A percentile compares a stretch with the other conserved stretches of the same genome.
Evolutionary conservation across 1,284 basidiomycete genomes (phyloP).

Genomic region (Acaromyces ingoldii): DNA sequence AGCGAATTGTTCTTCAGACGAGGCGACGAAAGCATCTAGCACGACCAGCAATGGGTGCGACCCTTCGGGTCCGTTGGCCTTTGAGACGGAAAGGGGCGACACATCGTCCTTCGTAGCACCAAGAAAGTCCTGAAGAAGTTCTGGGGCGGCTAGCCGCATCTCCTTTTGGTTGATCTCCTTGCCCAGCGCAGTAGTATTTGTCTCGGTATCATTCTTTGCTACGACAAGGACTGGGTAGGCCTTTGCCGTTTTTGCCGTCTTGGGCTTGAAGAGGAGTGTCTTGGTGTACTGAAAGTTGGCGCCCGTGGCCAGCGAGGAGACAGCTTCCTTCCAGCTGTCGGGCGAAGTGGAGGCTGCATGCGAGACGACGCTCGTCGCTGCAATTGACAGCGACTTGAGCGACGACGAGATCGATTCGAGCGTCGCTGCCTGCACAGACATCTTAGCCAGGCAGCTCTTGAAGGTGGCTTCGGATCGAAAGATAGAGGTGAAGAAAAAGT

Average conservation of each 20-base stretch:
- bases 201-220: constrained; percentile 76
- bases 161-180: constrained; percentile 85
- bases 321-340: constrained; percentile 28
- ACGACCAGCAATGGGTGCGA: constrained; percentile 30
- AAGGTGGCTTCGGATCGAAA: no score
- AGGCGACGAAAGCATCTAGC: constrained; percentile 35
- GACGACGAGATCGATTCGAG: constrained; percentile 20
- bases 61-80: constrained; percentile 19
- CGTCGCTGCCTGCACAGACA: not conserved
- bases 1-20: constrained; percentile 30
- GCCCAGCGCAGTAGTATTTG: constrained; percentile 62
- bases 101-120: constrained; percentile 73
- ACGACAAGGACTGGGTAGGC: constrained; percentile 75
- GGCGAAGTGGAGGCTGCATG: constrained; percentile 34
- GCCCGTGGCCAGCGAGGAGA: constrained; percentile 14
- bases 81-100: constrained; percentile 40
- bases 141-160: constrained; percentile 77
- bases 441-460: no score
- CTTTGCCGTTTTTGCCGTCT: constrained; percentile 78
- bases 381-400: constrained; percentile 32
- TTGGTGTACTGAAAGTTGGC: constrained; percentile 56
- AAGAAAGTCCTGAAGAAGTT: constrained; percentile 81
- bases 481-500: no score
- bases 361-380: constrained; percentile 30
- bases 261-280: constrained; percentile 82